A percentile compares a stretch with the other conserved stretches of the same genome.
These are phyloP conservation scores for Fusarium luffae DNA, from an alignment of 2,329 filamentous ascomycete genomes.

Conservation along the genomic window DNA sequence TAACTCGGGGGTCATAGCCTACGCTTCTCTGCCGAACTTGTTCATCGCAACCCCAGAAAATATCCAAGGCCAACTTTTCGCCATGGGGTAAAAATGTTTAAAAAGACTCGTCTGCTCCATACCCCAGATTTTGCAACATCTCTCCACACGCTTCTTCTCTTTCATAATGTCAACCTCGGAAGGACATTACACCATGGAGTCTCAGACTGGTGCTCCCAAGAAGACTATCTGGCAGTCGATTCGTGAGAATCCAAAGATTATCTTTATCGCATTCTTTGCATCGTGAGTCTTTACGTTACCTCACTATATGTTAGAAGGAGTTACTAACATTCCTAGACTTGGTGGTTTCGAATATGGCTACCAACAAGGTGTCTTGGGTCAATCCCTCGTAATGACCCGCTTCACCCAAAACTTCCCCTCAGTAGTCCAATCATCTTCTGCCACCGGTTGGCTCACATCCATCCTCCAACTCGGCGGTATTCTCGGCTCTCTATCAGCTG, in stretches of 20 bases:
- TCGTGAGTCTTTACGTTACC: slow-evolving; percentile 39
- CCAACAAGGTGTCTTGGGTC: slow-evolving; percentile 65
- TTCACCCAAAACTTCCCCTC: slow-evolving; percentile 62
- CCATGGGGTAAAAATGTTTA: slow-evolving; percentile 21
- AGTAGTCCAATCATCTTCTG: slow-evolving; percentile 57
- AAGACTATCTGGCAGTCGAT: slow-evolving; percentile 21
- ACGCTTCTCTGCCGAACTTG: background rate
- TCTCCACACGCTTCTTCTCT: slow-evolving; percentile 12
- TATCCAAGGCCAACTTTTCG: background rate
- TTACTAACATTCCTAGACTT: background rate
- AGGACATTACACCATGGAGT: slow-evolving; percentile 17
- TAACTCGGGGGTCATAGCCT: slow-evolving; percentile 13
- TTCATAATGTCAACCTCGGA: slow-evolving; percentile 21
- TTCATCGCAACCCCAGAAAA: slow-evolving; percentile 22
- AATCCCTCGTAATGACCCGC: slow-evolving; percentile 63
- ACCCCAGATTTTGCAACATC: slow-evolving; percentile 20
- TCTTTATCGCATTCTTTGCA: slow-evolving; percentile 45
- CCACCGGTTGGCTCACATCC: slow-evolving; percentile 63
- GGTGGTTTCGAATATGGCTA: slow-evolving; percentile 44
- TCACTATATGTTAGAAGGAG: too few relatives aligned
- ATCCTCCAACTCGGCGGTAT: slow-evolving; percentile 63
- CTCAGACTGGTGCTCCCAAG: background rate
- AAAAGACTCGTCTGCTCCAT: slow-evolving; percentile 23
- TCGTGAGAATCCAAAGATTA: slow-evolving; percentile 36
- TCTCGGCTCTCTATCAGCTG: slow-evolving; percentile 59